Conservation (phyloP, 1,139 yeast genomes). For the Scheffersomyces insectosa region DNA sequence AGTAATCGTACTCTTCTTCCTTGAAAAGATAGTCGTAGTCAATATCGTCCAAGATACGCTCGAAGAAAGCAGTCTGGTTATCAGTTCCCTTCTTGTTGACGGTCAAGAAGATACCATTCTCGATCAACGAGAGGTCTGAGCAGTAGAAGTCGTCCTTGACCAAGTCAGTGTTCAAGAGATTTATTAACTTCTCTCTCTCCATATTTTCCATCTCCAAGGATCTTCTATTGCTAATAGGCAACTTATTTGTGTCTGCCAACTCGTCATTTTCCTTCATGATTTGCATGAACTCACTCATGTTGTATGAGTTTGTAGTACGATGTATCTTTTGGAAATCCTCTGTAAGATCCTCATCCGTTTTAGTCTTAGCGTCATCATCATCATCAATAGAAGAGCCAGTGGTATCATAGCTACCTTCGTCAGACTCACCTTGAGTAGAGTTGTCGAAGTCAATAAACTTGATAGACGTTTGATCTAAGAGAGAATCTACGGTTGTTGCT, state of each 20-base stretch:
- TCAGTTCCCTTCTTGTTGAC: slow-evolving; percentile 7
- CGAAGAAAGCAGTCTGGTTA: slow-evolving; percentile 2
- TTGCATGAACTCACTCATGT: slow-evolving; percentile 23
- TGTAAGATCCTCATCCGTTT: neutral
- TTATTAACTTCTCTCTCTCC: slow-evolving; percentile 15
- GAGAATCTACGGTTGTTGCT: slow-evolving; percentile 17
- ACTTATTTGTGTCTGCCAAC: slow-evolving; percentile 5
- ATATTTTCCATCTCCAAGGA: slow-evolving; percentile 26
- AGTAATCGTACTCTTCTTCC: slow-evolving; percentile 20
- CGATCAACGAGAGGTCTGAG: slow-evolving; percentile 19
- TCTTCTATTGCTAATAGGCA: slow-evolving; percentile 25
- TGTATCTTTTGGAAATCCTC: slow-evolving; percentile 10
- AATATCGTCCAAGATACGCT: slow-evolving; percentile 16
- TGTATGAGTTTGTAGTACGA: slow-evolving; percentile 24
- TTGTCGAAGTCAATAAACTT: slow-evolving; percentile 20
- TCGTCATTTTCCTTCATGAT: slow-evolving; percentile 14
- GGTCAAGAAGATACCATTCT: slow-evolving; percentile 26
- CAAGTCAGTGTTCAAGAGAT: slow-evolving; percentile 5
- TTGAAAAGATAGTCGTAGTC: slow-evolving; percentile 19
- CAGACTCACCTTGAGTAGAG: slow-evolving; percentile 6
- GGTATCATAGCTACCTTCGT: slow-evolving; percentile 7
- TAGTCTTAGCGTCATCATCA: neutral
- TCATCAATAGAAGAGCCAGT: slow-evolving; percentile 1
- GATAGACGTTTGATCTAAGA: slow-evolving; percentile 23
- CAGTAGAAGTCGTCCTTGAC: slow-evolving; percentile 1